Base-by-base conservation (phyloP, 129 eudicot species). In the Pittosporum tobira region DNA sequence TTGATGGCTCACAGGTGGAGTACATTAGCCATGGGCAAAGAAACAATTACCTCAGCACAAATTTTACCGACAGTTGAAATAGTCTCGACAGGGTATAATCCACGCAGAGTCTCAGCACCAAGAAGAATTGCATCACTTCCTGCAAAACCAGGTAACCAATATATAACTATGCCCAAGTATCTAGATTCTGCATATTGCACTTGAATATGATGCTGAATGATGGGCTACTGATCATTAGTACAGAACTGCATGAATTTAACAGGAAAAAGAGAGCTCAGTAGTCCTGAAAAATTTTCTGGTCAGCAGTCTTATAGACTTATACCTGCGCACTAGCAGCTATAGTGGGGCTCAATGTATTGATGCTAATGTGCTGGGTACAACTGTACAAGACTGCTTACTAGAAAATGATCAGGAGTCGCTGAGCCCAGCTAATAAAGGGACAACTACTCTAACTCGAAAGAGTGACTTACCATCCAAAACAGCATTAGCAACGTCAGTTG, bases 401-500 rank as follows among this genome's bases (percentile, higher is more conserved):
- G 27, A 1, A n/a, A n/a, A n/a, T n/a, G n/a, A n/a, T n/a, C n/a
- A n/a, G n/a, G n/a, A n/a, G n/a, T n/a, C n/a, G n/a, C n/a, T n/a
- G n/a, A n/a, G n/a, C n/a, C 10, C 38, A 56, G 61, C 45, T 4
- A 40, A 1, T 25, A 47, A 37, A 19, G 53, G 27, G 43, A 68
- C 13, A 25, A 36, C 20, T 62, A 22, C 13, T 40, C 23, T 23
- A 36, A 55, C 18, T 36, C 21, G 25, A 43, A 63, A 28, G 24
- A 57, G 36, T 4, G 54, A 61, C 61, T 36, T 50, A 83, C 91
- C 91, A 24, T 83, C 91, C 75, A 83, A 47, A 14, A 83, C 86
- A 70, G 91, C 91, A 76, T 83, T 83, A 47, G 91, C 91, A 66
- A 83, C 91, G 76, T 83, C 91, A 50, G 91, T 83, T 72, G 91